Percentiles rank a stretch among this genome's conserved stretches.
Evolutionary conservation across 768 basidiomycete genomes (phyloP).

Genomic region (Leucocoprinus leucothites): DNA sequence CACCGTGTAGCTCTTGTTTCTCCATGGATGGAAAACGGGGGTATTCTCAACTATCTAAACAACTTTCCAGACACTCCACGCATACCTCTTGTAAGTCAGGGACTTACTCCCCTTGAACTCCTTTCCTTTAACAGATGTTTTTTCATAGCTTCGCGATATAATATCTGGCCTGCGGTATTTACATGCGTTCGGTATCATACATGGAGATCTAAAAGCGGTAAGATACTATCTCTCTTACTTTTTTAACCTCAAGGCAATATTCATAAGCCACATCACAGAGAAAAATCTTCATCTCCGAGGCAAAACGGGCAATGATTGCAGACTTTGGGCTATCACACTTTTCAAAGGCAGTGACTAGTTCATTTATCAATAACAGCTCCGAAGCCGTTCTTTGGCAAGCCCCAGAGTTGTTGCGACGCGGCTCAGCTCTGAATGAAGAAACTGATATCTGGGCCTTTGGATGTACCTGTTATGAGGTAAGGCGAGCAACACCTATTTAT

Average conservation of each 20-base stretch:
- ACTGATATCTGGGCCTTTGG: slow-evolving; percentile 2
- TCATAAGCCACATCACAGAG: background rate
- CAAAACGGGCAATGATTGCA: background rate
- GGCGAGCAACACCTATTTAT: no score
- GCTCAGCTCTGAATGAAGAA: background rate
- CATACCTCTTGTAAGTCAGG: slow-evolving; percentile 14
- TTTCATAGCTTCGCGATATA: background rate
- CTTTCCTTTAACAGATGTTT: no score
- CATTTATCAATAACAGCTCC: background rate
- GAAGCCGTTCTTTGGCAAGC: background rate
- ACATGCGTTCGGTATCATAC: background rate
- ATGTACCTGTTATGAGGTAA: slow-evolving; percentile 1
- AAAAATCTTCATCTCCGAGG: background rate
- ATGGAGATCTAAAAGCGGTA: slow-evolving; percentile 3
- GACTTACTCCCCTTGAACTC: no score
- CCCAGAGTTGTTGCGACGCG: background rate
- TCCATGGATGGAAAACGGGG: slow-evolving; percentile 21
- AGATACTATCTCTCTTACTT: background rate
- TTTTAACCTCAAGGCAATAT: background rate
- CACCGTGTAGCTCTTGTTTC: slow-evolving; percentile 16
- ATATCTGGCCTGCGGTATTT: background rate
- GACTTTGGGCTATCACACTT: background rate
- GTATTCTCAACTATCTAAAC: slow-evolving; percentile 15
- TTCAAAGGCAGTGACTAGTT: background rate
- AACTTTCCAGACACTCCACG: slow-evolving; percentile 10